Conservation (phyloP, 2,329 filamentous ascomycete species). For the Hortaea sp. region DNA sequence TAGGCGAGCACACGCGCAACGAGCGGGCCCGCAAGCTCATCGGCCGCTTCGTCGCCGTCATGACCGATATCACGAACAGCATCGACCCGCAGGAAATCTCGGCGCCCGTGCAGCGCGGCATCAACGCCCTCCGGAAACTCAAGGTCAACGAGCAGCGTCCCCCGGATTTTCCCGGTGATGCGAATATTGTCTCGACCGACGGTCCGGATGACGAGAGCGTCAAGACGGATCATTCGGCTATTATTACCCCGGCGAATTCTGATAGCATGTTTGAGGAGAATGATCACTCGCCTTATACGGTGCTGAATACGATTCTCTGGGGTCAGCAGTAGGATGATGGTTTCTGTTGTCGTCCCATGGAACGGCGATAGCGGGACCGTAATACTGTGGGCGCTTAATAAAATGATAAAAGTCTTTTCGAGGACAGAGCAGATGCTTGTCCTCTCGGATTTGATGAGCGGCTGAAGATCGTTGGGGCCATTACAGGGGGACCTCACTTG, state of each 20-base stretch:
- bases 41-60: constrained; percentile 36
- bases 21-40: constrained; percentile 38
- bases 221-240: constrained; percentile 15
- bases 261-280: constrained; percentile 23
- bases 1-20: constrained; percentile 37
- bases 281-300: constrained; percentile 37
- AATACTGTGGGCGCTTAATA: no score
- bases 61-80: constrained; percentile 37
- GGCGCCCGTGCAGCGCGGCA: constrained; percentile 37
- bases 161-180: constrained; percentile 5
- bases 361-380: no score
- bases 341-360: no score
- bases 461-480: no score
- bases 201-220: constrained; percentile 6
- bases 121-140: constrained; percentile 35
- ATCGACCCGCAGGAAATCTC: constrained; percentile 39
- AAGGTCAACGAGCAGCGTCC: constrained; percentile 16
- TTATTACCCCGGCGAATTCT: constrained; percentile 19
- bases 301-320: constrained; percentile 39
- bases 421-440: no score
- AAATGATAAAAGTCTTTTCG: no score
- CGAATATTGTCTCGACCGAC: constrained; percentile 1
- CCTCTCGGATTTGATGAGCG: no score
- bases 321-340: constrained; percentile 2
- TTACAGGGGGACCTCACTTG: no score